Evolutionary conservation across 768 basidiomycete genomes (phyloP).

Genomic region (Russula griseocarnosa): DNA sequence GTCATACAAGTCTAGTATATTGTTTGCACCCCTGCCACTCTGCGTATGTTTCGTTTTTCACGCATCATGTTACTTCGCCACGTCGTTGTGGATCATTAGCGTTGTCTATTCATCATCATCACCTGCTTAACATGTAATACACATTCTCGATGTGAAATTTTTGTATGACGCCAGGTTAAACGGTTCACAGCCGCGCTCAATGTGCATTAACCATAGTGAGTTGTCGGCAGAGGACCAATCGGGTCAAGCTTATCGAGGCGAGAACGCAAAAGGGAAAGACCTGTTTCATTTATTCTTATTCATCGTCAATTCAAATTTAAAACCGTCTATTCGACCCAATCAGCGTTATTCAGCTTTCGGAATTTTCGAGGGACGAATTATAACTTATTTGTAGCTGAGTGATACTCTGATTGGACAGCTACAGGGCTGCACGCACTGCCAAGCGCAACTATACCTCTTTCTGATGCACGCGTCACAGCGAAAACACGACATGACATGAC

Average conservation of each 20-base stretch:
- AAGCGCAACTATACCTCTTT: too few species aligned
- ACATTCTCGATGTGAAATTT: neutral
- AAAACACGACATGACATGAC: too few species aligned
- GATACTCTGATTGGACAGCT: neutral
- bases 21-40: conserved; percentile 3
- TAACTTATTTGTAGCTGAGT: too few species aligned
- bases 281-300: too few species aligned
- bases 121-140: neutral
- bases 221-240: neutral
- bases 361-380: too few species aligned
- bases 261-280: neutral
- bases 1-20: conserved; percentile 18
- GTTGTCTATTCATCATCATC: neutral
- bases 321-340: neutral
- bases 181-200: neutral
- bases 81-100: neutral
- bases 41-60: conserved; percentile 3
- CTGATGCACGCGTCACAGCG: too few species aligned
- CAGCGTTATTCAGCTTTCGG: neutral
- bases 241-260: neutral
- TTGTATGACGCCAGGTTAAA: neutral
- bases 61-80: conserved; percentile 15
- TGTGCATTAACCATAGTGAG: neutral
- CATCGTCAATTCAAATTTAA: neutral
- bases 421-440: neutral